These are phyloP conservation scores for Yarrowia sp. DNA, from an alignment of 805 yeast genomes.

Conservation along the genomic window DNA sequence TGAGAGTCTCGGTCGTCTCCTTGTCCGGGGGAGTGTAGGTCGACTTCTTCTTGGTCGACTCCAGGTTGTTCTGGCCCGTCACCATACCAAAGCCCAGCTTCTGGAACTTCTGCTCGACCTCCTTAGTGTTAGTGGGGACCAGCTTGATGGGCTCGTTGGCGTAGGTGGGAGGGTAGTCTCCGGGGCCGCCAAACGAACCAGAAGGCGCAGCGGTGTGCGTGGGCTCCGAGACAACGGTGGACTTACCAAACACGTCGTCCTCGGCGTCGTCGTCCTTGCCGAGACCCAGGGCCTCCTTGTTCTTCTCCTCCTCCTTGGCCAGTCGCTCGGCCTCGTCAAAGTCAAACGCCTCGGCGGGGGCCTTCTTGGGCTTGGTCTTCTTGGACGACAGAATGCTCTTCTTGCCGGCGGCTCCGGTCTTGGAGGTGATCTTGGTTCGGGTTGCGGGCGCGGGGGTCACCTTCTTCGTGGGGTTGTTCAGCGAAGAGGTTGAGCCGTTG, in stretches of 20 bases:
- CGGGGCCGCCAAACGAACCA: constrained; percentile 21
- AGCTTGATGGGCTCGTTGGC: constrained; percentile 22
- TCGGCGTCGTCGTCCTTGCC: constrained; percentile 37
- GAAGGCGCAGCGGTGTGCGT: constrained; percentile 27
- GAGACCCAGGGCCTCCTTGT: constrained; percentile 48
- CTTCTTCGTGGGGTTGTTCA: constrained; percentile 28
- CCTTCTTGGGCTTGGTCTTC: constrained; percentile 39
- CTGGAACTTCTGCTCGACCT: constrained; percentile 48
- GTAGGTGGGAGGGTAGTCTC: constrained; percentile 10
- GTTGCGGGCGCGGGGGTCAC: constrained; percentile 31
- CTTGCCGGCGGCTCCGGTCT: constrained; percentile 27
- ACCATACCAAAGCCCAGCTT: constrained; percentile 90
- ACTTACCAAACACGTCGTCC: constrained; percentile 25
- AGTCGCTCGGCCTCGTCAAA: constrained; percentile 69
- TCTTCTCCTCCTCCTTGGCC: constrained; percentile 80
- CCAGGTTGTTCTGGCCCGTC: constrained; percentile 35
- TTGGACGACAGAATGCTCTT: constrained; percentile 37
- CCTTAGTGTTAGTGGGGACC: constrained; percentile 26
- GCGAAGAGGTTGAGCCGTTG: constrained; percentile 20
- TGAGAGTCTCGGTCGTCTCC: constrained; percentile 36
- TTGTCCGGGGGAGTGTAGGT: constrained; percentile 30
- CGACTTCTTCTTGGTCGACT: constrained; percentile 34
- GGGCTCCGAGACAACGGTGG: constrained; percentile 5
- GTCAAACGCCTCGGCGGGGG: constrained; percentile 50
- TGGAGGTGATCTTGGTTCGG: constrained; percentile 7